Conservation (phyloP, 1,284 basidiomycete genomes). For the Fomitiporia mediterranea region DNA sequence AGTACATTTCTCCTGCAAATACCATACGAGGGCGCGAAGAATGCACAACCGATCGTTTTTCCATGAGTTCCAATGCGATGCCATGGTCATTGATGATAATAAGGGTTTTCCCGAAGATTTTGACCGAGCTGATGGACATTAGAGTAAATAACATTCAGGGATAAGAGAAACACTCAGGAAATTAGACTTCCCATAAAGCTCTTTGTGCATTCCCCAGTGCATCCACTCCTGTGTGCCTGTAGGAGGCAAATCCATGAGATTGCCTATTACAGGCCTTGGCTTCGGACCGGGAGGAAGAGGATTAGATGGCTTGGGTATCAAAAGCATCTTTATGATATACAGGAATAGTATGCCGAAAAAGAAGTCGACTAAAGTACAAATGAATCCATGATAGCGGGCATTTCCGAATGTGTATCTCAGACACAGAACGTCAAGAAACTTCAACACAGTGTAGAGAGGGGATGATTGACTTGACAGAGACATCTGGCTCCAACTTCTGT, state of each 20-base stretch:
- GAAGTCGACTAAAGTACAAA: no score
- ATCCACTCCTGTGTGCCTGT: constrained; percentile 19
- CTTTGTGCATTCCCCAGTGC: constrained; percentile 15
- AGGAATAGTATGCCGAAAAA: no score
- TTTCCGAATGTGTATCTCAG: no score
- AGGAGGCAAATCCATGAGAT: constrained; percentile 13
- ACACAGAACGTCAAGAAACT: no score
- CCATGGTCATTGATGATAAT: constrained; percentile 40
- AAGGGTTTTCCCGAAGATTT: constrained; percentile 38
- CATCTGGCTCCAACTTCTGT: no score
- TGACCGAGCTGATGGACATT: constrained; percentile 28
- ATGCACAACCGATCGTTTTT: constrained; percentile 44
- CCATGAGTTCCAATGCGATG: constrained; percentile 41
- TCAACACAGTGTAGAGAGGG: no score
- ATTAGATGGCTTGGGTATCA: background rate
- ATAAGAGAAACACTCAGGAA: no score
- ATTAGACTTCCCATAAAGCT: constrained; percentile 21
- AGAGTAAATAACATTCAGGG: no score
- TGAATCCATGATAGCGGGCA: no score
- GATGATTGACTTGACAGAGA: no score
- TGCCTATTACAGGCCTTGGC: constrained; percentile 14
- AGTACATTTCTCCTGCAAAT: constrained; percentile 20
- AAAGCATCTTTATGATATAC: no score
- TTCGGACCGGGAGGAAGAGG: constrained; percentile 9
- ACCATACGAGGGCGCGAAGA: constrained; percentile 37